Base-by-base conservation (phyloP, 805 yeast species). In the Torulaspora maleeae region DNA sequence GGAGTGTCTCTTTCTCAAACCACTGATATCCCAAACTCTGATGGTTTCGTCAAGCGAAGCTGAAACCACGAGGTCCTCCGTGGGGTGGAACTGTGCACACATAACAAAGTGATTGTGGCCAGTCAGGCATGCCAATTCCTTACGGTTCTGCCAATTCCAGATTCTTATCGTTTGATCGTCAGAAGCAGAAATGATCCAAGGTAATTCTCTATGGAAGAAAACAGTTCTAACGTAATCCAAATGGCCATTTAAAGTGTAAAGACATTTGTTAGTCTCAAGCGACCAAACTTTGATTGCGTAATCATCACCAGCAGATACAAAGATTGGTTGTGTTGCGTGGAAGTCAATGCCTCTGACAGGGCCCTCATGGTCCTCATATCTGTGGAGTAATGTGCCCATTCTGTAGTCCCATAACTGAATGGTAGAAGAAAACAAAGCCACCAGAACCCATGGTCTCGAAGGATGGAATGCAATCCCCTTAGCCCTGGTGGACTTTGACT, bases 141-240 rank as follows among this genome's bases (percentile, higher is more conserved):
- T 91, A 58, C 99, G 82, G 66, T 90, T 90, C 73, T 95, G 99
- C 99, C 99, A 93, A 71, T 93, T 95, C 99, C 99, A 93, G 54
- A 93, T 91, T 66, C 99, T 79, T 54, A 95, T 89, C 27, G 99
- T 93, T 71, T 93, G 99, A 73, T 93, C 99, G 69, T 93, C 99
- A 36, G 96, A 87, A 50, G 93, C 82, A 20, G 96, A 84, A 49
- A 93, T 80, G 62, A 93, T 86, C 99, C 99, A 93, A 7, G 99
- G 99, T 64, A 93, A 75, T 65, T 89, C 96, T 58, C 81, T 84
- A 71, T 93, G 99, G 79, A 93, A 93, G 54, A 81, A 86, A 17
- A 88, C 97, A 13, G 95, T 86, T 65, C 99, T 80, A 47, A 93
- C 86, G 67, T 90, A 93, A 71, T 93, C 99, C 69, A 91, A 76